phyloP scores from a whole-genome alignment of 1,284 basidiomycete genomes.

The Cryptococcus wingfieldii region DNA sequence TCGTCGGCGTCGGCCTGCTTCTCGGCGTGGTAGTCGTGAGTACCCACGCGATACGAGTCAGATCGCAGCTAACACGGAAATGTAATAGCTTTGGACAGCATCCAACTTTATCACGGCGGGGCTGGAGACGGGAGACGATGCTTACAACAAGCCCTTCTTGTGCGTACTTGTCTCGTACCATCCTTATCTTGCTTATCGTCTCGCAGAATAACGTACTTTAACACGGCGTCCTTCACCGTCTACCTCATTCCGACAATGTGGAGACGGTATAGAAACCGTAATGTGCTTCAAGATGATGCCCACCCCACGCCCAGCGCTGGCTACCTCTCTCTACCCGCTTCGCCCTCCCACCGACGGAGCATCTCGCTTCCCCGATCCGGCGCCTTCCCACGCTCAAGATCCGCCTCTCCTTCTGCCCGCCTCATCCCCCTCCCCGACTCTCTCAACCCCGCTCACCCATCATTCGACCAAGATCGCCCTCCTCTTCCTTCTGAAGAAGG shows the following conservation, averaged over 20 bases:
- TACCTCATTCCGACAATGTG: slow-evolving; percentile 70
- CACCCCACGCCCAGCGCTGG: slow-evolving; percentile 4
- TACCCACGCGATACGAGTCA: slow-evolving; percentile 15
- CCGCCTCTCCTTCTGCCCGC: slow-evolving; percentile 6
- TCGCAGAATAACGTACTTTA: slow-evolving; percentile 48
- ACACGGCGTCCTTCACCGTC: slow-evolving; percentile 67
- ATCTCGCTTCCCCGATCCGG: neutral
- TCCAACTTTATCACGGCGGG: slow-evolving; percentile 45
- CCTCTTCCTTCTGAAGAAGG: neutral
- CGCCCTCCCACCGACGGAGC: slow-evolving; percentile 3
- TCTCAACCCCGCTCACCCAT: neutral
- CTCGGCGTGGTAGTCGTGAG: slow-evolving; percentile 34
- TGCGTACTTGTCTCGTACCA: slow-evolving; percentile 19
- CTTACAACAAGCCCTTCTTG: slow-evolving; percentile 49
- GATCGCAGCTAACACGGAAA: slow-evolving; percentile 7
- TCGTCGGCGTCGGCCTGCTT: slow-evolving; percentile 32
- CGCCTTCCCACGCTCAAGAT: slow-evolving; percentile 8
- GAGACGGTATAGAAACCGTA: slow-evolving; percentile 11
- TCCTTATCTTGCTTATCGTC: neutral
- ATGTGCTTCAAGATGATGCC: slow-evolving; percentile 1
- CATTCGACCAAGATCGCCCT: slow-evolving; percentile 3
- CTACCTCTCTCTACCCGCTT: slow-evolving; percentile 1
- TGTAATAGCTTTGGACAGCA: slow-evolving; percentile 40
- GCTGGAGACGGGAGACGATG: slow-evolving; percentile 41
- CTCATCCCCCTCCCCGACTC: neutral